Percentiles rank a stretch among this genome's conserved stretches.
Evolutionary conservation across 176 grass and related monocot genomes (phyloP).

Genomic region (Secale cereale): DNA sequence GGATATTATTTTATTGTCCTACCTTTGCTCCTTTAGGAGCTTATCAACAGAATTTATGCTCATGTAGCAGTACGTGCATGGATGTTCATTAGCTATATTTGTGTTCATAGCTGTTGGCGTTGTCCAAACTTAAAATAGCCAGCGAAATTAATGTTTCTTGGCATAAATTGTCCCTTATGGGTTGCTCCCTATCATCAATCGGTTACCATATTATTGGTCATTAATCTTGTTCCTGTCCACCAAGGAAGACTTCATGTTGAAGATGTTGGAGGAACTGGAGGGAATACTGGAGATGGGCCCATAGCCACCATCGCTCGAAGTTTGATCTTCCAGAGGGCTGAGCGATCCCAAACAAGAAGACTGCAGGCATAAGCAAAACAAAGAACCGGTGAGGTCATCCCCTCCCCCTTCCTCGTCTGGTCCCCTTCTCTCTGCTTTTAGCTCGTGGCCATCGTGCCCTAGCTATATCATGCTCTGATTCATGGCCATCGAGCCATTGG

Average conservation of each 20-base stretch:
- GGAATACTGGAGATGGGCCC: conserved; percentile 15
- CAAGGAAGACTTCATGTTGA: conserved; percentile 75
- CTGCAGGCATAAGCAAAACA: conserved; percentile 28
- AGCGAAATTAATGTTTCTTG: not conserved
- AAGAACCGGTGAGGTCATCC: no score
- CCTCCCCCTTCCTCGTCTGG: no score
- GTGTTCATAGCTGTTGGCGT: not conserved
- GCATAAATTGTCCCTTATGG: not conserved
- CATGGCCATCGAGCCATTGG: no score
- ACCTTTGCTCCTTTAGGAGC: not conserved
- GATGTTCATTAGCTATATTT: not conserved
- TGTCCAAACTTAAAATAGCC: not conserved
- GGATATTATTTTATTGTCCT: not conserved
- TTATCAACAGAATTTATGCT: not conserved
- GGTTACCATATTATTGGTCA: not conserved
- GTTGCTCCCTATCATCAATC: not conserved
- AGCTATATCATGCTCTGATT: no score
- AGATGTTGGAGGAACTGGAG: conserved; percentile 56
- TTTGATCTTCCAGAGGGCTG: conserved; percentile 65
- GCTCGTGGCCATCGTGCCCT: no score
- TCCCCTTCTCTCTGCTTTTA: no score
- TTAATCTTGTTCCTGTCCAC: no score
- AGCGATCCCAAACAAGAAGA: conserved; percentile 39
- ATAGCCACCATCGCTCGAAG: not conserved
- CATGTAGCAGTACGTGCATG: not conserved